phyloP scores from a whole-genome alignment of 148 eudicot species.

The Chenopodium quinoa region DNA sequence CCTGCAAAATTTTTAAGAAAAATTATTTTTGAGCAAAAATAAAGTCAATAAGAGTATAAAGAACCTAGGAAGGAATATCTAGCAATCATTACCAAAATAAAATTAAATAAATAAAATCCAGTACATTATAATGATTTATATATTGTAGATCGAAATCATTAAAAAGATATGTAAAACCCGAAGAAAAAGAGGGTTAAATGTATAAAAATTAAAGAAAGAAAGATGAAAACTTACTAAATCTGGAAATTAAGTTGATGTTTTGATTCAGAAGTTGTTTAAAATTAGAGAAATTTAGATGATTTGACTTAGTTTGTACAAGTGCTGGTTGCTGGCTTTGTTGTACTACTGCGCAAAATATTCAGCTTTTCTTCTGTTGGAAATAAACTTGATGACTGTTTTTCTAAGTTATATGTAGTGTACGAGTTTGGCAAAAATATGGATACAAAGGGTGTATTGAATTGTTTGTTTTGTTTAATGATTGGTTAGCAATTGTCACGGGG shows the following conservation, averaged over 20 bases:
- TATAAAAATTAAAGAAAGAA: no score
- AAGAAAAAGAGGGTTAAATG: neutral
- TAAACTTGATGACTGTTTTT: no score
- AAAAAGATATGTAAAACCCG: neutral
- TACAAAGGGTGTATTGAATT: no score
- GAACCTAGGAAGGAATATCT: neutral
- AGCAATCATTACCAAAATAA: neutral
- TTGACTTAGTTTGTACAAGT: no score
- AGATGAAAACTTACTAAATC: neutral
- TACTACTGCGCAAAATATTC: no score
- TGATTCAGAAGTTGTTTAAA: neutral
- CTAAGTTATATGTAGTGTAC: no score
- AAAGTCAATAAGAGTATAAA: neutral
- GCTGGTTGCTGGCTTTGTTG: no score
- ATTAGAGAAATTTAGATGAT: no score
- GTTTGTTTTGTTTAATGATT: no score
- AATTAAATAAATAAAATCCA: neutral
- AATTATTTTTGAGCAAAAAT: neutral
- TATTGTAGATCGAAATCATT: neutral
- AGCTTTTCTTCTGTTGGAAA: no score
- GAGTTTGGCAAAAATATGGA: no score
- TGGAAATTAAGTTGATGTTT: neutral
- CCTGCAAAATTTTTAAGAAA: neutral
- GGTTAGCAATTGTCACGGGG: no score
- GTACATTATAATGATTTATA: neutral